These are phyloP conservation scores for Coniochaeta prunicola DNA, from an alignment of 2,329 filamentous ascomycete species.

Conservation along the genomic window DNA sequence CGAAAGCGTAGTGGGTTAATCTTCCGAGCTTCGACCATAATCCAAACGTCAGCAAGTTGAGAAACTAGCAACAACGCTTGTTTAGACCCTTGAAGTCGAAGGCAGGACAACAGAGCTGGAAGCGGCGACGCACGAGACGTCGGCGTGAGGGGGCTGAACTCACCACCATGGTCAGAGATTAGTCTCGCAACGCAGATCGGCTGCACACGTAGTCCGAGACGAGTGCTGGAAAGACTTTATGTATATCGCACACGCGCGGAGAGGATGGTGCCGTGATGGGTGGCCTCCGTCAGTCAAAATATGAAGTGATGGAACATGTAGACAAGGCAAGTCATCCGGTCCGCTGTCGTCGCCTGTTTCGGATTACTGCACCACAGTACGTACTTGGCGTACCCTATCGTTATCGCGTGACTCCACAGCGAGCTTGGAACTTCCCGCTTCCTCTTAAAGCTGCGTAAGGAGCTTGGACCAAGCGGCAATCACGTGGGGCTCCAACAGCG, in stretches of 20 bases:
- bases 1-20: constrained; percentile 90
- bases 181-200: neutral
- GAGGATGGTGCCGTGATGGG: no score
- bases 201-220: neutral
- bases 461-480: neutral
- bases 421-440: neutral
- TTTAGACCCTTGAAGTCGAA: constrained; percentile 29
- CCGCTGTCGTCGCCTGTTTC: neutral
- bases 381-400: neutral
- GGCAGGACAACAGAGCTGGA: constrained; percentile 6
- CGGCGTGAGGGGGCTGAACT: constrained; percentile 4
- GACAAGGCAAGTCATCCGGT: neutral
- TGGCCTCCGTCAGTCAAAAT: neutral
- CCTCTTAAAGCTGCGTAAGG: no score
- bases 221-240: neutral
- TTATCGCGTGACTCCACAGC: neutral
- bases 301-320: no score
- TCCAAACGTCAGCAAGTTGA: constrained; percentile 63
- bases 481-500: neutral
- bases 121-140: neutral
- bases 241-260: neutral
- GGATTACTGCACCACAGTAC: neutral
- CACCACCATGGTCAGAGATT: constrained; percentile 11
- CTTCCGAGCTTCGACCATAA: constrained; percentile 78
- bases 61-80: constrained; percentile 37